phyloP scores from a whole-genome alignment of 78 protist genomes.

The Dictyostelium firmibasis region DNA sequence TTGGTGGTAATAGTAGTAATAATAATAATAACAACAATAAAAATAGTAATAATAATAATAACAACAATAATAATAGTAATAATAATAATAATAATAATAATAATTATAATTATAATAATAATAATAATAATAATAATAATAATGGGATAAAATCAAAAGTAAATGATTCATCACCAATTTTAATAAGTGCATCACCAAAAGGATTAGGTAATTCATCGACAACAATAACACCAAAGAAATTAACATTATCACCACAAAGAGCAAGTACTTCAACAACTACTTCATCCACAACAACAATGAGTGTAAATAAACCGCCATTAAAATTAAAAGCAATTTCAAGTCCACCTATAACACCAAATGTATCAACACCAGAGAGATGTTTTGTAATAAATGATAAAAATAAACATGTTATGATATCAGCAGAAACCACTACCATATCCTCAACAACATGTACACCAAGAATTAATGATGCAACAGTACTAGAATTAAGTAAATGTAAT shows the following conservation, averaged over 20 bases:
- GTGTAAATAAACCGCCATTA: neutral
- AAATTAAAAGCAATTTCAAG: slow-evolving; percentile 2
- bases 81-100: too few species aligned
- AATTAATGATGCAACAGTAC: neutral
- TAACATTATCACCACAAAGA: neutral
- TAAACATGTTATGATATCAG: neutral
- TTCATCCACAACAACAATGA: neutral
- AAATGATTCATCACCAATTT: neutral
- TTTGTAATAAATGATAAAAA: neutral
- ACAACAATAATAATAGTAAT: neutral
- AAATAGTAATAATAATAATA: neutral
- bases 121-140: too few species aligned
- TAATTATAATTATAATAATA: neutral
- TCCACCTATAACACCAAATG: neutral
- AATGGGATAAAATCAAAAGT: neutral
- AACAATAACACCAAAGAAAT: neutral
- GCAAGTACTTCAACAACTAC: neutral
- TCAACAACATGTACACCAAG: neutral
- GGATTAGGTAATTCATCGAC: neutral
- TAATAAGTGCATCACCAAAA: neutral
- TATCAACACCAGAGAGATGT: slow-evolving; percentile 5
- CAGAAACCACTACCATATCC: neutral
- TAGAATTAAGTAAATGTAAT: neutral
- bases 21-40: neutral
- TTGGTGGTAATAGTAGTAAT: neutral